Evolutionary conservation across 306 rosid genomes (phyloP).

Genomic region (Citrullus amarus): DNA sequence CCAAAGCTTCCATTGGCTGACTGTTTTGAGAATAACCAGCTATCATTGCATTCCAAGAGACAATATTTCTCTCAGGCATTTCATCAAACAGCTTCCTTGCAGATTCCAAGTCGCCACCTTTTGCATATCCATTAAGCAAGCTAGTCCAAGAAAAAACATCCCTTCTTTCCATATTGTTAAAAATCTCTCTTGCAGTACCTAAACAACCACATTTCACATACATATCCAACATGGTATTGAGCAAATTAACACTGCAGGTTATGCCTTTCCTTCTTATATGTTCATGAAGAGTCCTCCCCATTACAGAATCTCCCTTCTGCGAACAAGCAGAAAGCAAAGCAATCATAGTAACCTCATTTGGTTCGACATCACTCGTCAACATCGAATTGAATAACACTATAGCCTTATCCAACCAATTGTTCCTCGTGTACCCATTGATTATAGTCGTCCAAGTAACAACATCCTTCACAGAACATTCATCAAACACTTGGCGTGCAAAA

Average conservation of each 20-base stretch:
- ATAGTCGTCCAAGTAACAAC: conserved; percentile 80
- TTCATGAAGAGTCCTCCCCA: conserved; percentile 38
- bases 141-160: conserved; percentile 78
- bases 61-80: conserved; percentile 52
- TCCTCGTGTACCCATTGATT: conserved; percentile 51
- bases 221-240: conserved; percentile 56
- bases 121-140: conserved; percentile 71
- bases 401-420: conserved; percentile 33
- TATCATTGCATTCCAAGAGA: conserved; percentile 68
- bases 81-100: conserved; percentile 46
- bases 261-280: conserved; percentile 15
- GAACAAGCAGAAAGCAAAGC: conserved; percentile 46
- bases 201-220: conserved; percentile 50
- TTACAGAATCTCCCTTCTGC: conserved; percentile 22
- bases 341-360: conserved; percentile 64
- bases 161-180: conserved; percentile 38
- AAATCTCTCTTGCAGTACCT: conserved; percentile 33
- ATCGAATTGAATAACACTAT: conserved; percentile 34
- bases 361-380: conserved; percentile 42
- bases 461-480: conserved; percentile 42
- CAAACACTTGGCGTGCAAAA: conserved; percentile 50
- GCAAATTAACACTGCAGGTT: conserved; percentile 30
- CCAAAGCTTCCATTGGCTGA: conserved; percentile 46
- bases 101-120: conserved; percentile 47
- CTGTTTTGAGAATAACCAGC: conserved; percentile 68